phyloP scores from a whole-genome alignment of 257 asterid genomes.

The Scutellaria baicalensis region DNA sequence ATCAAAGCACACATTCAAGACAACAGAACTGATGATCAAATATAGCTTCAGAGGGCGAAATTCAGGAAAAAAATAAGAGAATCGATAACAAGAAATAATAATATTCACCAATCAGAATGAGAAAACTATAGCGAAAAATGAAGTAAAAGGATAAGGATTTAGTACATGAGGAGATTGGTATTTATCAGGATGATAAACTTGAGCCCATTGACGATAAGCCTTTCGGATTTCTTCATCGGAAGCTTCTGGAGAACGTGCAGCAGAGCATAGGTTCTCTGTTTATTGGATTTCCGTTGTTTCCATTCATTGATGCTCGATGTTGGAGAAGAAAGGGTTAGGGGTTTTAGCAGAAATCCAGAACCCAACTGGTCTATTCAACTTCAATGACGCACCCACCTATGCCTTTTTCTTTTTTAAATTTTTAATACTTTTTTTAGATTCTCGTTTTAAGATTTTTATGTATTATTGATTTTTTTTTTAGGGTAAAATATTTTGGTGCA shows the following conservation, averaged over 20 bases:
- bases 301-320: conserved; percentile 21
- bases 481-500: too few relatives aligned
- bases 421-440: too few relatives aligned
- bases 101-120: background rate
- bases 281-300: conserved; percentile 19
- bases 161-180: conserved; percentile 64
- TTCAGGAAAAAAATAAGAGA: background rate
- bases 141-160: background rate
- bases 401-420: too few relatives aligned
- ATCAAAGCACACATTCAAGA: background rate
- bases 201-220: conserved; percentile 99
- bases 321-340: conserved; percentile 19
- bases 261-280: conserved; percentile 72
- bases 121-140: background rate
- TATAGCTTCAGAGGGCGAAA: background rate
- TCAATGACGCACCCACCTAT: background rate
- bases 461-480: too few relatives aligned
- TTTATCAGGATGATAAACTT: conserved; percentile 93
- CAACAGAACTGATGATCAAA: background rate
- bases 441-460: too few relatives aligned
- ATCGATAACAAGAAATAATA: background rate
- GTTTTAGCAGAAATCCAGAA: conserved; percentile 16
- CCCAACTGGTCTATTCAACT: background rate
- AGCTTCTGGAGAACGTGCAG: conserved; percentile 87
- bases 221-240: conserved; percentile 90